Evolutionary conservation across 1,139 yeast species (phyloP), one percentile per base, ranked within the genome.

Genomic region (Geotrichum carabidarum): DNA sequence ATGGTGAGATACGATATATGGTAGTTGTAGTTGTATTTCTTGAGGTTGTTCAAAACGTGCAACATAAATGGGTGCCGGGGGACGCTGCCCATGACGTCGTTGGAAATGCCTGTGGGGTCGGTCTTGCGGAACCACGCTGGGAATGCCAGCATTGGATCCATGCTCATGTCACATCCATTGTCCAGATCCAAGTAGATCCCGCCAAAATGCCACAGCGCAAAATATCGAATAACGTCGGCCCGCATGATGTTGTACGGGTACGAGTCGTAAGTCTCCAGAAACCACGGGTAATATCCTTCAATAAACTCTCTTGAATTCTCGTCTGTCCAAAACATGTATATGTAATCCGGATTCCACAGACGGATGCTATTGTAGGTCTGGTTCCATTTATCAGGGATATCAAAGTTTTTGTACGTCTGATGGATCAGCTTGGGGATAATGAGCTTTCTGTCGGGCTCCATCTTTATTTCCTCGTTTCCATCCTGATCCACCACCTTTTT

Each of bases 51-150:
- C 60, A 89, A 77, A 9, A 78, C 86, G 67, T 84, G 84, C 51
- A 77, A 68, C 73, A 88, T 89, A 71, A 90, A 88, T 1, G 96
- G 96, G 71, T 90, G 97, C 54, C 78, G 75, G 37, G 95, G 95
- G 11, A 86, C 83, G 2, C 94, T 74, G 12, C 96, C 96, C 95
- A 90, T 86, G 18, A 90, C 90, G 69, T 90, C 96, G 69, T 90
- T 90, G 15, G 95, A 87, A 50, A 90, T 83, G 54, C 97, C 97
- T 0, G 95, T 84, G 35, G 97, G 97, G 6, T 80, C 73, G 0
- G 97, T 90, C 68, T 87, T 86, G 59, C 96, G 78, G 27, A 86
- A 87, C 74, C 88, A 88, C 1, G 95, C 95, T 0, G 95, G 90
- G 8, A 81, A 86, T 1, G 86, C 78, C 58, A 89, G 77, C 57